Base-by-base conservation (phyloP, 148 eudicot genomes). In the Vaccinium darrowii region DNA sequence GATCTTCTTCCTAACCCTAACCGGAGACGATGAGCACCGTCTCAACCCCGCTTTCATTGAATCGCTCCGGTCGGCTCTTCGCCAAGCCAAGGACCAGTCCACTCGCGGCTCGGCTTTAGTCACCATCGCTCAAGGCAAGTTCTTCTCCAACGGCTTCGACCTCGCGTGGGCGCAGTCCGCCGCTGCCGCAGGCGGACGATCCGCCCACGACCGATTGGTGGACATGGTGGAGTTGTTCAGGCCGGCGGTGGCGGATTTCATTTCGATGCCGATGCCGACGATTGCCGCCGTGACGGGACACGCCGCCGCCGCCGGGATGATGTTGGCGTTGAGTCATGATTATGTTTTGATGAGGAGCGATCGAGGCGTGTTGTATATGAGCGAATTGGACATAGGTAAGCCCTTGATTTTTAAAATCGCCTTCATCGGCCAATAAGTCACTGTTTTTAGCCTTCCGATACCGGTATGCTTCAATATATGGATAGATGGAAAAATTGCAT, bases 61-160 rank as follows among this genome's bases (percentile, higher is more conserved):
- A 25, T 83, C 91, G 25, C 67, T 92, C 88, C 90, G 92, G 12
- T 78, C 87, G 19, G 62, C 87, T 62, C 83, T 92, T 21, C 78
- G 90, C 47, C 25, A 87, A 21, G 88, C 76, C 87, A 82, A 60
- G 73, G 88, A 91, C 2, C 87, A 90, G 76, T 84, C 90, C 51
- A 67, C 78, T 2, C 74, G 50, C 19, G 92, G 92, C 77, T 82
- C 89, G 3, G 92, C 69, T 36, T 80, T 90, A 5, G 51, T 90
- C 79, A 90, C 92, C 27, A 3, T 57, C 1, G 84, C 90, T 25
- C 50, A 67, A 0, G 90, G 88, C 82, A 81, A 83, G 79, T 88
- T 88, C 86, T 90, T 90, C 89, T 90, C 92, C 81, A 90, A 90
- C 69, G 92, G 92, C 78, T 90, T 90, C 79, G 92, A 90, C 23